These are phyloP conservation scores for Malassezia furfur DNA, from an alignment of 1,284 basidiomycete species.

Conservation along the genomic window DNA sequence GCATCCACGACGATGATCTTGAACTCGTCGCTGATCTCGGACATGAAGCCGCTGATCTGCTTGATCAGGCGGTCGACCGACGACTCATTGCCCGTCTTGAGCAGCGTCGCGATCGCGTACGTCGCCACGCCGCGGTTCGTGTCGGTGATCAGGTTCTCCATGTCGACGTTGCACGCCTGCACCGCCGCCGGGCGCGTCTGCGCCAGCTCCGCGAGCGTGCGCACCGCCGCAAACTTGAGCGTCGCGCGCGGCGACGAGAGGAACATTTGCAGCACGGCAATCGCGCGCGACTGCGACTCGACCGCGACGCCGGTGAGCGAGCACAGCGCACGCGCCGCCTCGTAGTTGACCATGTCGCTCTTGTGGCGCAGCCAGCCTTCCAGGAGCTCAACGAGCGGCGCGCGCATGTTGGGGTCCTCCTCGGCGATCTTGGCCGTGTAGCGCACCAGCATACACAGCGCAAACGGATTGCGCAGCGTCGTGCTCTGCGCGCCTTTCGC, in stretches of 20 bases:
- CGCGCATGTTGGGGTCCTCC: slow-evolving; percentile 62
- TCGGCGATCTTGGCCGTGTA: slow-evolving; percentile 97
- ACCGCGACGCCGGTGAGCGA: slow-evolving; percentile 78
- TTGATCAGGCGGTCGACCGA: slow-evolving; percentile 98
- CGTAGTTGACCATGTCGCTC: slow-evolving; percentile 99
- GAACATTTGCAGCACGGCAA: slow-evolving; percentile 51
- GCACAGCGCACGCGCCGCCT: slow-evolving; percentile 92
- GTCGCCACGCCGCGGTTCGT: slow-evolving; percentile 92
- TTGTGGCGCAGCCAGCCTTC: slow-evolving; percentile 96
- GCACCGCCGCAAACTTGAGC: slow-evolving; percentile 93
- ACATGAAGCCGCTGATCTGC: slow-evolving; percentile 98
- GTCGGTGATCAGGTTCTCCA: slow-evolving; percentile 95
- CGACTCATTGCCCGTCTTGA: slow-evolving; percentile 99
- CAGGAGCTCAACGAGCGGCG: slow-evolving; percentile 73
- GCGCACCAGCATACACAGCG: slow-evolving; percentile 96
- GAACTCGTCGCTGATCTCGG: slow-evolving; percentile 99
- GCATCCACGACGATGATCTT: slow-evolving; percentile 99
- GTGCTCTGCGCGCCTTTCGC: slow-evolving; percentile 54
- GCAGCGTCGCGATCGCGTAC: slow-evolving; percentile 93
- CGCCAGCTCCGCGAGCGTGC: slow-evolving; percentile 73
- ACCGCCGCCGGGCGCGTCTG: slow-evolving; percentile 74
- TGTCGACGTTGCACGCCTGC: slow-evolving; percentile 87
- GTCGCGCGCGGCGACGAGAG: slow-evolving; percentile 51
- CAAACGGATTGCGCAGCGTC: slow-evolving; percentile 88
- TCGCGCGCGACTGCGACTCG: slow-evolving; percentile 71